Evolutionary conservation across 345 rosid species (phyloP).

Genomic region (Iberis pinnata): DNA sequence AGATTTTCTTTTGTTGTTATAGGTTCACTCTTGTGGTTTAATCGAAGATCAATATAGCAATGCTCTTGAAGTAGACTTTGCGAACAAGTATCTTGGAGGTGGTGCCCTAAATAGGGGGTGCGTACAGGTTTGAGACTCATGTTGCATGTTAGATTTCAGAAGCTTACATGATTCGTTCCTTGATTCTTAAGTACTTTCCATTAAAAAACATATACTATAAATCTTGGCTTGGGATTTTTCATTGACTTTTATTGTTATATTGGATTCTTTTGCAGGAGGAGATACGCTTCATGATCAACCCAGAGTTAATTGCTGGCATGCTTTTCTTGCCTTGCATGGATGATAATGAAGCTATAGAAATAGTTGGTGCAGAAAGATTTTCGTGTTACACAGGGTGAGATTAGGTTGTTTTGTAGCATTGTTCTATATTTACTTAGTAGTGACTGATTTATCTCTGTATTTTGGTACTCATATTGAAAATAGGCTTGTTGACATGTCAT

Average conservation of each 20-base stretch:
- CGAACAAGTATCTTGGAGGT: slow-evolving; percentile 83
- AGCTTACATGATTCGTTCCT: slow-evolving; percentile 5
- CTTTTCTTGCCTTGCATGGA: slow-evolving; percentile 86
- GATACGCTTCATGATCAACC: slow-evolving; percentile 92
- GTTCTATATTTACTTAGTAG: not conserved
- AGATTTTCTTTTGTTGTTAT: slow-evolving; percentile 8
- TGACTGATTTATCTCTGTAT: slow-evolving; percentile 10
- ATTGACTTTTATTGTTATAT: not conserved
- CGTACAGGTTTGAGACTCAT: slow-evolving; percentile 55
- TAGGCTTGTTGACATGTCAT: slow-evolving; percentile 12
- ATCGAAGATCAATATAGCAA: slow-evolving; percentile 67
- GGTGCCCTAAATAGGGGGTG: slow-evolving; percentile 85
- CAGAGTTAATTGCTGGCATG: slow-evolving; percentile 89
- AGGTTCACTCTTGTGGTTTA: slow-evolving; percentile 54
- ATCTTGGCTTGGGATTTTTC: not conserved
- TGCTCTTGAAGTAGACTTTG: slow-evolving; percentile 85
- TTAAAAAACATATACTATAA: not conserved
- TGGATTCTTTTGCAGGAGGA: slow-evolving; percentile 58
- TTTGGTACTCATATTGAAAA: slow-evolving; percentile 6
- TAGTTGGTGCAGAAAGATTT: slow-evolving; percentile 83
- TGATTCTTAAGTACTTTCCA: not conserved
- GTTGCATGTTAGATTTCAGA: slow-evolving; percentile 3
- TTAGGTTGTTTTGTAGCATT: slow-evolving; percentile 13
- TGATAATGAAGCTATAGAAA: slow-evolving; percentile 80
- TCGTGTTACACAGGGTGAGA: slow-evolving; percentile 80